A percentile compares a stretch with the other conserved stretches of the same genome.
Evolutionary conservation across 768 basidiomycete species (phyloP).

Genomic region (Leucosporidium creatinivorum): DNA sequence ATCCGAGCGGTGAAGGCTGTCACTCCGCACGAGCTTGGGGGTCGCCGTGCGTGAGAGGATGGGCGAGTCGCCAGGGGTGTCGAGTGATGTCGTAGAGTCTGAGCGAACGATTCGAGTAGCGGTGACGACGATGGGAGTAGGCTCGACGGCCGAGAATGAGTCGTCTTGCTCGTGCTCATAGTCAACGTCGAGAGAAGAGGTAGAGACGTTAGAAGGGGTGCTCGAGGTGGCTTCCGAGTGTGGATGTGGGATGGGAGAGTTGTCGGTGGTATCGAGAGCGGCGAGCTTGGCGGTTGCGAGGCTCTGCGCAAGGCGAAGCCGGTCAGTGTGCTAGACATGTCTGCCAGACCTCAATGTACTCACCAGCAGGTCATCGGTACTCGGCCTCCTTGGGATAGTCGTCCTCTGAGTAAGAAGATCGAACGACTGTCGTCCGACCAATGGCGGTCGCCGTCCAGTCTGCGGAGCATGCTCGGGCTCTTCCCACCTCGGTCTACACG

Average conservation of each 20-base stretch:
- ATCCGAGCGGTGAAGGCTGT: not conserved
- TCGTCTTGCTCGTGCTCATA: not conserved
- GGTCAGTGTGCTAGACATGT: no score
- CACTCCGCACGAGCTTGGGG: not conserved
- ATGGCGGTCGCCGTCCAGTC: not conserved
- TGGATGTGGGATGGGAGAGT: not conserved
- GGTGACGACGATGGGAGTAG: conserved; percentile 3
- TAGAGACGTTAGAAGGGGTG: not conserved
- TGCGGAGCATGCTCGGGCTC: not conserved
- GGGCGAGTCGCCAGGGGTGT: not conserved
- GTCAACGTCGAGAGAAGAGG: not conserved
- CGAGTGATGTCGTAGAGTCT: not conserved
- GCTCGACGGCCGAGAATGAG: not conserved
- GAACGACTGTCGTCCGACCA: conserved; percentile 8
- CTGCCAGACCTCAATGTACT: not conserved
- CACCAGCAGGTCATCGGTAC: conserved; percentile 30
- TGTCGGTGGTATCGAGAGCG: conserved; percentile 8
- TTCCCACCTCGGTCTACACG: conserved; percentile 2
- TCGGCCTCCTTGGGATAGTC: conserved; percentile 16
- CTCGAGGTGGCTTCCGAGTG: not conserved
- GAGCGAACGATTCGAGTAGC: conserved; percentile 17
- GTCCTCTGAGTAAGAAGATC: conserved; percentile 12
- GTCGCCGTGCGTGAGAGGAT: no score
- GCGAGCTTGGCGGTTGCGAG: conserved; percentile 24
- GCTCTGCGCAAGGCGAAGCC: not conserved